These are phyloP conservation scores for Fusarium falciforme DNA, from an alignment of 2,329 filamentous ascomycete species.

Conservation along the genomic window DNA sequence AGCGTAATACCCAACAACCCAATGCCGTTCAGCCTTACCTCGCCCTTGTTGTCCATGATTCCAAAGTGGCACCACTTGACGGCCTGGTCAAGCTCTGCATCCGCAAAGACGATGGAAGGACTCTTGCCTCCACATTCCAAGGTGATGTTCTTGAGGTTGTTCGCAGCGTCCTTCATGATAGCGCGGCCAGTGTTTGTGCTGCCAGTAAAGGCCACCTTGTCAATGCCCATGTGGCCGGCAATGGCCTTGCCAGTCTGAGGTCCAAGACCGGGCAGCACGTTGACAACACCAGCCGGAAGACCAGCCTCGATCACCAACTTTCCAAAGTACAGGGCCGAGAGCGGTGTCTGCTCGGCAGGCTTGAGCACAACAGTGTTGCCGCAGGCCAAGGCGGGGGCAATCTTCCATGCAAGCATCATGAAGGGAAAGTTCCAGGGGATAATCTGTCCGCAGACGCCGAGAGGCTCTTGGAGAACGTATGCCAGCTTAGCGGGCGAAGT, in stretches of 20 bases:
- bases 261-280: conserved; percentile 75
- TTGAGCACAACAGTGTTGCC: conserved; percentile 70
- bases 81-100: conserved; percentile 69
- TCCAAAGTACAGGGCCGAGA: conserved; percentile 69
- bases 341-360: conserved; percentile 69
- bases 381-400: conserved; percentile 72
- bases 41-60: conserved; percentile 65
- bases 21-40: no score
- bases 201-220: conserved; percentile 79
- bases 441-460: conserved; percentile 75
- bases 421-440: conserved; percentile 63
- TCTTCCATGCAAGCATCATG: conserved; percentile 72
- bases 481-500: conserved; percentile 72
- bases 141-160: conserved; percentile 68
- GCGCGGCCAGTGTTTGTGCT: conserved; percentile 73
- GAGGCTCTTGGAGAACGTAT: conserved; percentile 74
- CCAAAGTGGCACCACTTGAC: conserved; percentile 61
- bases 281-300: conserved; percentile 80
- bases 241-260: conserved; percentile 72
- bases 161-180: conserved; percentile 75
- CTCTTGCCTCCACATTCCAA: conserved; percentile 70
- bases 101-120: conserved; percentile 67
- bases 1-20: background rate
- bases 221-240: conserved; percentile 70
- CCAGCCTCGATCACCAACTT: conserved; percentile 74